These are phyloP conservation scores for Colletotrichum camelliae DNA, from an alignment of 2,329 filamentous ascomycete species.

Conservation along the genomic window DNA sequence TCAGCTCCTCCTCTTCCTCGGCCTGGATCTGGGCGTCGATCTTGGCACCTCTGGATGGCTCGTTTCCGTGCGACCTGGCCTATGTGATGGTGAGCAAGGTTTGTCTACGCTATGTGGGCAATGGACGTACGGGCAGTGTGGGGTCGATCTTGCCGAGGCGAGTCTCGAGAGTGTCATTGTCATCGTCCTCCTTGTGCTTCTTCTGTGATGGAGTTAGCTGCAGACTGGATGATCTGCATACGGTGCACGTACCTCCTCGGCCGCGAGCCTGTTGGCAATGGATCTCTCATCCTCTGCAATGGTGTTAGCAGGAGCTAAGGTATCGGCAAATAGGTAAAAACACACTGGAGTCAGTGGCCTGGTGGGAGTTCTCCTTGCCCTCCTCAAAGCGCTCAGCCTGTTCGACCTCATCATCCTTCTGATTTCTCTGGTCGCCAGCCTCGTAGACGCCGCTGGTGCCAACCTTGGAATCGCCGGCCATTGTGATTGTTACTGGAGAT, in stretches of 20 bases:
- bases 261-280: conserved; percentile 74
- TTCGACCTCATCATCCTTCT: conserved; percentile 51
- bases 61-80: conserved; percentile 73
- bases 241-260: conserved; percentile 57
- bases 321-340: neutral
- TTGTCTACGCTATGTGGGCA: neutral
- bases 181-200: conserved; percentile 1
- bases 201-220: neutral
- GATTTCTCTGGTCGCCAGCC: conserved; percentile 76
- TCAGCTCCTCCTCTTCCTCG: conserved; percentile 70
- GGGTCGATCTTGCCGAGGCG: conserved; percentile 61
- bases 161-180: conserved; percentile 45
- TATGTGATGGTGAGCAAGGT: conserved; percentile 23
- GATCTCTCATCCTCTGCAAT: conserved; percentile 70
- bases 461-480: conserved; percentile 64
- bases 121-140: conserved; percentile 57
- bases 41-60: conserved; percentile 75
- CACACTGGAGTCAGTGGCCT: conserved; percentile 74
- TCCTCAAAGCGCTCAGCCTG: conserved; percentile 70
- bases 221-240: neutral
- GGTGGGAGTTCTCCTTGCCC: conserved; percentile 73
- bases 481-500: conserved; percentile 22
- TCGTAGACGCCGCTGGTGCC: conserved; percentile 73
- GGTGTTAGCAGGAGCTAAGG: conserved; percentile 23
- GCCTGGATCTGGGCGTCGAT: conserved; percentile 72